Percentiles rank a stretch among this genome's conserved stretches.
These are phyloP conservation scores for Byssothecium circinans DNA, from an alignment of 2,329 filamentous ascomycete species.

Conservation along the genomic window DNA sequence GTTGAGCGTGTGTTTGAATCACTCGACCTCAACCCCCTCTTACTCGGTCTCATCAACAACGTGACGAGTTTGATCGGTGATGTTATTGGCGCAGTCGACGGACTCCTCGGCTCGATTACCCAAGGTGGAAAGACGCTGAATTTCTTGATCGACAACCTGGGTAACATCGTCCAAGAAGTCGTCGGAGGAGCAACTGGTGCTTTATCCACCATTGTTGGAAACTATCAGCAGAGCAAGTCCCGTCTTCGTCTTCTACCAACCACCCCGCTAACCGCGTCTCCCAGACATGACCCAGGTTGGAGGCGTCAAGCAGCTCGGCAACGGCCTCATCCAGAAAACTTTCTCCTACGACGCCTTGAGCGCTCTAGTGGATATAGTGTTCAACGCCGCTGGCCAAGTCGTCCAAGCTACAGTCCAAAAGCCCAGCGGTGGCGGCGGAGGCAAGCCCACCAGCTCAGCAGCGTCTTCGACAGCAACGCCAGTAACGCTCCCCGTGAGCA, in stretches of 20 bases:
- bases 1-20: constrained; percentile 63
- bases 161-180: constrained; percentile 65
- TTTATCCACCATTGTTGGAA: constrained; percentile 59
- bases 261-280: constrained; percentile 1
- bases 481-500: constrained; percentile 32
- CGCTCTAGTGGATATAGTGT: constrained; percentile 58
- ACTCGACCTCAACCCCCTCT: constrained; percentile 63
- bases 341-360: constrained; percentile 55
- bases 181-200: constrained; percentile 49
- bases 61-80: constrained; percentile 56
- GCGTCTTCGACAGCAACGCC: constrained; percentile 33
- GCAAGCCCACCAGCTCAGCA: constrained; percentile 23
- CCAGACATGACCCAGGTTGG: constrained; percentile 61
- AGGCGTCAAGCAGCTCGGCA: constrained; percentile 38
- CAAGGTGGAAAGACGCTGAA: constrained; percentile 58
- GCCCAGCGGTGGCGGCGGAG: constrained; percentile 25
- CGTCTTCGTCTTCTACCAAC: background rate
- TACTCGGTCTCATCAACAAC: constrained; percentile 59
- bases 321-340: constrained; percentile 53
- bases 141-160: constrained; percentile 63
- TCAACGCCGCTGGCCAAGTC: constrained; percentile 58
- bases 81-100: constrained; percentile 61
- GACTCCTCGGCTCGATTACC: constrained; percentile 61
- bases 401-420: constrained; percentile 53
- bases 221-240: constrained; percentile 48